phyloP scores from a whole-genome alignment of 257 asterid species.

The Lycium barbarum region DNA sequence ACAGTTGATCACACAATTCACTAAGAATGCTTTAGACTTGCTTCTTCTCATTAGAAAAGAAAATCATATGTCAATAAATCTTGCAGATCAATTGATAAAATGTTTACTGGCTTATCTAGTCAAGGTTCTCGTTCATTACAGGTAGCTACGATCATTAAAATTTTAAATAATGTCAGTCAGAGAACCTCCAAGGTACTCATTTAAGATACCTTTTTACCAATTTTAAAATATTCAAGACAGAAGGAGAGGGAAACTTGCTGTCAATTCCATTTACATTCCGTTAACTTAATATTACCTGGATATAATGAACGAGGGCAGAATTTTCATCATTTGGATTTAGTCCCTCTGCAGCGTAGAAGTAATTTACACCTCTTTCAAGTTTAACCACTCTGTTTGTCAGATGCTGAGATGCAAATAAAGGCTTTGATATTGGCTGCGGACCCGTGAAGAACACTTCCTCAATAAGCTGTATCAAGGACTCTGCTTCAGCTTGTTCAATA shows the following conservation, averaged over 20 bases:
- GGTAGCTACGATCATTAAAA: not conserved
- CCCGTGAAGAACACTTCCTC: slow-evolving; percentile 82
- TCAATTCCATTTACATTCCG: not conserved
- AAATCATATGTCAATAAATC: not conserved
- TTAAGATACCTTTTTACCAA: slow-evolving; percentile 1
- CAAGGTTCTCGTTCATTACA: not conserved
- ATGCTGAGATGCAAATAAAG: slow-evolving; percentile 85
- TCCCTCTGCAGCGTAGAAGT: slow-evolving; percentile 70
- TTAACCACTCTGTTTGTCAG: slow-evolving; percentile 79
- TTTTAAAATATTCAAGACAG: not conserved
- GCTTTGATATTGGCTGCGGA: slow-evolving; percentile 64
- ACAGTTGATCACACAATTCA: slow-evolving; percentile 17
- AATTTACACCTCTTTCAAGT: slow-evolving; percentile 73
- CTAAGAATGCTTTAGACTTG: not conserved
- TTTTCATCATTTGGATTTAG: slow-evolving; percentile 93
- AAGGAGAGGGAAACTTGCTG: not conserved
- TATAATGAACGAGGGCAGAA: slow-evolving; percentile 90
- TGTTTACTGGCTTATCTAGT: not conserved
- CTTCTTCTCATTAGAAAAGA: slow-evolving; percentile 3
- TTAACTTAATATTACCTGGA: slow-evolving; percentile 65
- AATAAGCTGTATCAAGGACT: slow-evolving; percentile 66
- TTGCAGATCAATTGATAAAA: not conserved
- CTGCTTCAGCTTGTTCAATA: slow-evolving; percentile 78
- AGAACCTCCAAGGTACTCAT: slow-evolving; percentile 14
- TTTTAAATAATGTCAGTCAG: not conserved